Conservation (phyloP, 1,284 basidiomycete genomes). For the Neotropicomus parvogracilis region DNA sequence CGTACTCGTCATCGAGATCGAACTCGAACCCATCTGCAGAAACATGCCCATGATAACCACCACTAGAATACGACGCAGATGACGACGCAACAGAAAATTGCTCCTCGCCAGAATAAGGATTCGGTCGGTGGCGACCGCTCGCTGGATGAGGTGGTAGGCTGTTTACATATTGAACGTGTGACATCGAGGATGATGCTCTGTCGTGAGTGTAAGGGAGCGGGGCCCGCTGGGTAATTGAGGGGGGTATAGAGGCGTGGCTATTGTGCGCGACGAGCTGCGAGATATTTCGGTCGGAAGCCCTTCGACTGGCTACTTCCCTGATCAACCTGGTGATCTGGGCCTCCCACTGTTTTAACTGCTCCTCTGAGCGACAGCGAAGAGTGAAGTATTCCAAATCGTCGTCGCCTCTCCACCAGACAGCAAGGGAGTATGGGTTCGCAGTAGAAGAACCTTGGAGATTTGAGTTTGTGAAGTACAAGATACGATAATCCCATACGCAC, state of each 20-base stretch:
- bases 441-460: constrained; percentile 39
- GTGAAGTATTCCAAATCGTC: constrained; percentile 92
- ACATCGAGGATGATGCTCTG: constrained; percentile 40
- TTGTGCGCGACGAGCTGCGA: constrained; percentile 39
- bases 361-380: constrained; percentile 88
- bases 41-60: constrained; percentile 57
- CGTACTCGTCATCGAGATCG: constrained; percentile 67
- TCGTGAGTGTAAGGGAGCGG: constrained; percentile 41
- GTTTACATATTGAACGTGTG: constrained; percentile 29
- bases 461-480: constrained; percentile 10
- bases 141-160: constrained; percentile 38
- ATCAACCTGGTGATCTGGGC: constrained; percentile 85
- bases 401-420: constrained; percentile 93
- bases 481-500: constrained; percentile 42
- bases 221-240: constrained; percentile 27
- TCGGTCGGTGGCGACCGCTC: constrained; percentile 37
- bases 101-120: constrained; percentile 43
- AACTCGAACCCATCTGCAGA: constrained; percentile 63
- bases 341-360: constrained; percentile 93
- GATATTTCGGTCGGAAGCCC: constrained; percentile 56
- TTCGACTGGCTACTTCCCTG: constrained; percentile 60
- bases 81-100: constrained; percentile 32
- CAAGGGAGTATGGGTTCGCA: constrained; percentile 60
- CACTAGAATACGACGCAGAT: constrained; percentile 35
- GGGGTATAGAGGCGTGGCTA: constrained; percentile 26